Evolutionary conservation across 2,329 filamentous ascomycete species (phyloP).

Genomic region (Dactylellina haptotyla): DNA sequence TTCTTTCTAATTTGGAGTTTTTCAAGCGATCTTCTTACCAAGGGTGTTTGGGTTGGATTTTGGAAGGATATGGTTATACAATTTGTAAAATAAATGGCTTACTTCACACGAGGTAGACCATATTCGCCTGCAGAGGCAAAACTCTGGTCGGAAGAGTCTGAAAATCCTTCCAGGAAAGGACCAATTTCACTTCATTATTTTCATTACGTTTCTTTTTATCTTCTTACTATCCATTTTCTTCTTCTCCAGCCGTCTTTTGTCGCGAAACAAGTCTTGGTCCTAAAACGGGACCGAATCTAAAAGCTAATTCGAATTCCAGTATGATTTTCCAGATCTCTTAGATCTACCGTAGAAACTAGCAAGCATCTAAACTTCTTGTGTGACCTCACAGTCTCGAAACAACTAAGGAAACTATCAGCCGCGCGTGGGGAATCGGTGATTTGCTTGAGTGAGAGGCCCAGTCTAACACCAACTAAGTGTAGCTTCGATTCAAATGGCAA

Average conservation of each 20-base stretch:
- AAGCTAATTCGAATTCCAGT: slow-evolving; percentile 39
- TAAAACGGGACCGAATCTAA: slow-evolving; percentile 15
- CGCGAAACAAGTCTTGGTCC: slow-evolving; percentile 6
- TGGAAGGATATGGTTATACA: slow-evolving; percentile 35
- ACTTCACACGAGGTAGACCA: slow-evolving; percentile 38
- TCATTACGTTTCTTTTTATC: slow-evolving; percentile 1
- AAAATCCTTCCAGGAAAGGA: neutral
- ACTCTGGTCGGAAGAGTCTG: slow-evolving; percentile 11
- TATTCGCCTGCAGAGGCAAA: slow-evolving; percentile 17
- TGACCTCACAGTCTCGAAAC: neutral
- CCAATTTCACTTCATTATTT: neutral
- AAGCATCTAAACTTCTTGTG: neutral
- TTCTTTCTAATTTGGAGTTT: slow-evolving; percentile 28
- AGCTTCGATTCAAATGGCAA: neutral
- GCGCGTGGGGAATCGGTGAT: neutral
- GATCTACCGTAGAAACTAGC: neutral
- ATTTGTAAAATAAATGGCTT: slow-evolving; percentile 50
- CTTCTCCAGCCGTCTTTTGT: neutral
- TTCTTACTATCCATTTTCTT: neutral
- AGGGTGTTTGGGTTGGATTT: slow-evolving; percentile 44
- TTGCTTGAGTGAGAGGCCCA: neutral
- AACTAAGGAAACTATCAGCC: neutral
- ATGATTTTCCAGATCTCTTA: neutral
- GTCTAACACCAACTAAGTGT: neutral
- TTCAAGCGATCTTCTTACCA: slow-evolving; percentile 29